Conservation (phyloP, 768 basidiomycete genomes). For the Rhizopogon vinicolor region DNA sequence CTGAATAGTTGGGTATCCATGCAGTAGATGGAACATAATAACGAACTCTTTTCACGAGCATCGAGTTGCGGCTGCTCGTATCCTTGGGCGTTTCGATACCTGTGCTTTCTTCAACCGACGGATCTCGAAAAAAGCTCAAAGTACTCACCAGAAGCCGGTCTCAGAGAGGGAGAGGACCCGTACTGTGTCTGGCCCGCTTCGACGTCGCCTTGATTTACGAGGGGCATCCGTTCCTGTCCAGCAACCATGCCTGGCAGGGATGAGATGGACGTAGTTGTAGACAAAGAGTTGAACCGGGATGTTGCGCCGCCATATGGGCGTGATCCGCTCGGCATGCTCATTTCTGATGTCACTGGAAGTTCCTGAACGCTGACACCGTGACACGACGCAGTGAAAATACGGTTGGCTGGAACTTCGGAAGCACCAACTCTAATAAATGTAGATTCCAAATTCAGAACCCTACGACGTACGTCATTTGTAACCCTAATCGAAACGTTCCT, state of each 20-base stretch:
- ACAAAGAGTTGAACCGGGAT: constrained; percentile 13
- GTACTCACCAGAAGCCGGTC: constrained; percentile 15
- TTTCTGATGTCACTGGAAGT: constrained; percentile 4
- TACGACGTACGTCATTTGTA: too few relatives aligned
- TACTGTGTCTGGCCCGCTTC: constrained; percentile 20
- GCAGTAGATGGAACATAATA: constrained; percentile 76
- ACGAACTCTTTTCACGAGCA: constrained; percentile 45
- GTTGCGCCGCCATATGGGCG: neutral
- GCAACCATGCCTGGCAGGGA: constrained; percentile 21
- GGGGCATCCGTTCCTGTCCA: constrained; percentile 15
- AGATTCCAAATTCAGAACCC: too few relatives aligned
- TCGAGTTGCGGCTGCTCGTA: constrained; percentile 17
- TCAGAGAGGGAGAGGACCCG: constrained; percentile 9
- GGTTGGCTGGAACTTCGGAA: too few relatives aligned
- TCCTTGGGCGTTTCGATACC: constrained; percentile 9
- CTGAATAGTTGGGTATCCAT: constrained; percentile 78
- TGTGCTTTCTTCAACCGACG: neutral
- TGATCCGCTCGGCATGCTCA: neutral
- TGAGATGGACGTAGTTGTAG: constrained; percentile 21
- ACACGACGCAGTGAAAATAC: too few relatives aligned
- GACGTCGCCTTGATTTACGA: constrained; percentile 20
- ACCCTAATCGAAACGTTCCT: too few relatives aligned
- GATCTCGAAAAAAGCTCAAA: neutral
- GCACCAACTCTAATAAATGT: too few relatives aligned
- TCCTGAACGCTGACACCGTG: too few relatives aligned